Base-by-base conservation (phyloP, 495 filamentous ascomycete species). In the Cladorrhinum samala region DNA sequence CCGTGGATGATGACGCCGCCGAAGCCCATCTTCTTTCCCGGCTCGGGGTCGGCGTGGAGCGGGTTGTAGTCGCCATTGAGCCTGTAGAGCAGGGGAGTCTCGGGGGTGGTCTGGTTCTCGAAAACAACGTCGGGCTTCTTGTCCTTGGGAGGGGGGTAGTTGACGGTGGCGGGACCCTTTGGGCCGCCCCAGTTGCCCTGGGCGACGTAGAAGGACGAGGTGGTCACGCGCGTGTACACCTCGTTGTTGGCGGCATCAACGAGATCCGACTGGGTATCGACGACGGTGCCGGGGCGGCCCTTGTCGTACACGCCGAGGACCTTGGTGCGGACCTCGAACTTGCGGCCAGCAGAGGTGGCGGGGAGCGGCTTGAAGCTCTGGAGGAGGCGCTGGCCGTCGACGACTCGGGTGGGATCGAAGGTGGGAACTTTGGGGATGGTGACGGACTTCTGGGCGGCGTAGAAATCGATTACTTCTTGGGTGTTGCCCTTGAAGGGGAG, bases 41-140 rank as follows among this genome's bases (percentile, higher is more conserved):
- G 88, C 67, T 86, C 86, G 11, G 89, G 90, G 23, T 83, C 85
- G 7, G 88, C 87, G 64, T 95, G 89, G 42, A 95, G 83, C 20
- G 89, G 90, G 73, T 94, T 94, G 67, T 94, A 95, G 68, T 94
- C 90, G 60, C 89, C 90, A 56, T 95, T 93, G 30, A 95, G 77
- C 62, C 86, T 79, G 67, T 90, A 91, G 24, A 94, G 73, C 46
- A 87, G 78, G 13, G 90, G 83, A 1, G 86, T 83, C 67, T 91
- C 82, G 37, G 68, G 53, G 14, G 73, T 86, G 1, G 81, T 90
- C 66, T 87, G 84, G 43, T 82, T 69, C 55, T 78, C 78, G 58
- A 85, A 80, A n/a, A 81, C 76, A 40, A 77, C 85, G 67, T 93
- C 87, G n/a, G 91, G 86, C 51, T 76, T 75, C 70, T 80, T 84